phyloP scores from a whole-genome alignment of 140 eudicot genomes.

The Ambrosia hybrid region DNA sequence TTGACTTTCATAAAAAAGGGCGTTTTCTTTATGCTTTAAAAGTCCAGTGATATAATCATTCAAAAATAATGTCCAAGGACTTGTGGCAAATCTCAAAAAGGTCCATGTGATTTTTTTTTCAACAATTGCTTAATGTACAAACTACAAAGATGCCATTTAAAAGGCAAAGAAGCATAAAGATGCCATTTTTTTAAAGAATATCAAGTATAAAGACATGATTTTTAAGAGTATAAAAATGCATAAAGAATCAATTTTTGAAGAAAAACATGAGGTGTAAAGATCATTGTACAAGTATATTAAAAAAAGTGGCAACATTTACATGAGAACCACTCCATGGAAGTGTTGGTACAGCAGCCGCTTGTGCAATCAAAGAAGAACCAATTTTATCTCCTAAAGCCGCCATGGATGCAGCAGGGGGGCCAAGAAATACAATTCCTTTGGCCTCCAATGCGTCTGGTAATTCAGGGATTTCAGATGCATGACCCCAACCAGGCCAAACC shows the following conservation, averaged over 20 bases:
- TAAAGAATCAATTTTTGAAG: background rate
- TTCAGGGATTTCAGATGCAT: slow-evolving; percentile 98
- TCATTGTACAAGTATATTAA: background rate
- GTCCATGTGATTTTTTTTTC: no score
- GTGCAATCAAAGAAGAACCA: slow-evolving; percentile 96
- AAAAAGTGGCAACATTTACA: slow-evolving; percentile 41
- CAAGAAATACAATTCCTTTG: slow-evolving; percentile 86
- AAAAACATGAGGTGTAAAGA: slow-evolving; percentile 14
- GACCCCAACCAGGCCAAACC: slow-evolving; percentile 99
- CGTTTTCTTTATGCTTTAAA: slow-evolving; percentile 2
- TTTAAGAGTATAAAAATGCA: background rate
- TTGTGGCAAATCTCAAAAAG: no score
- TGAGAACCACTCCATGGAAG: slow-evolving; percentile 99
- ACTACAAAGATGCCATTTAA: background rate
- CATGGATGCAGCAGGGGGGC: slow-evolving; percentile 90
- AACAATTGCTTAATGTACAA: no score
- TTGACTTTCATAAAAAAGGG: background rate
- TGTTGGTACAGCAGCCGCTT: slow-evolving; percentile 95
- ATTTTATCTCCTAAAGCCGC: slow-evolving; percentile 96
- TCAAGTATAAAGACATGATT: background rate
- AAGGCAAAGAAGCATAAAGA: background rate
- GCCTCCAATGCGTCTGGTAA: slow-evolving; percentile 86
- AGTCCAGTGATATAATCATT: background rate
- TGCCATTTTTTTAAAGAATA: background rate
- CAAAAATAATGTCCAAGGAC: background rate